Evolutionary conservation across 768 basidiomycete species (phyloP).

Genomic region (Boletus sp.): DNA sequence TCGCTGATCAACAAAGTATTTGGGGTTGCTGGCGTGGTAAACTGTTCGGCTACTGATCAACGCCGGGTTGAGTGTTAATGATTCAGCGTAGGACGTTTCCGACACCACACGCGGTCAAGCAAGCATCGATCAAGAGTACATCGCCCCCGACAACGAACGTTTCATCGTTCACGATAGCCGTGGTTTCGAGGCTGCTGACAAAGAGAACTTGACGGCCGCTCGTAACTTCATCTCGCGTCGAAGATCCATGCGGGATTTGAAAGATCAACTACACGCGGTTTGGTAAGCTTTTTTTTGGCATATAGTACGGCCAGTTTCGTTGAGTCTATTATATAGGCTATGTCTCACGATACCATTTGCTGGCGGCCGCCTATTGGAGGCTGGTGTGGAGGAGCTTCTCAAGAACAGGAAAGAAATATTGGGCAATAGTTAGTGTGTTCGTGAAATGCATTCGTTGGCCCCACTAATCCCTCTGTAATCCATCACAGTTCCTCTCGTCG

Average conservation of each 20-base stretch:
- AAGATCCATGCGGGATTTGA: not conserved
- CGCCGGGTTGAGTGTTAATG: not conserved
- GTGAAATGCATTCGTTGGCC: not conserved
- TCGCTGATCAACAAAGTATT: slow-evolving; percentile 5
- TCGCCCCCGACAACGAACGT: not conserved
- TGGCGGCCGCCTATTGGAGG: not conserved
- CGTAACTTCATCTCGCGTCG: not conserved
- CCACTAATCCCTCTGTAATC: not conserved
- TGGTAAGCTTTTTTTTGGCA: not conserved
- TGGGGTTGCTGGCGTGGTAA: slow-evolving; percentile 2
- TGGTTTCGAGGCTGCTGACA: slow-evolving; percentile 6
- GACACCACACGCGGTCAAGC: not conserved
- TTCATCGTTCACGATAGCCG: slow-evolving; percentile 6
- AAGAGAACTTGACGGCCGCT: not conserved
- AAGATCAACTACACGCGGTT: slow-evolving; percentile 5
- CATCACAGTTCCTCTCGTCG: slow-evolving; percentile 2
- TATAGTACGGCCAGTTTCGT: not conserved
- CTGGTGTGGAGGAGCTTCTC: slow-evolving; percentile 3
- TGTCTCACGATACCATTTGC: not conserved
- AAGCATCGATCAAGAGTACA: not conserved
- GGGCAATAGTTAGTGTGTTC: slow-evolving; percentile 5
- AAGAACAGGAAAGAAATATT: not conserved
- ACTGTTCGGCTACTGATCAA: not conserved
- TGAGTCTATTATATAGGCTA: not conserved
- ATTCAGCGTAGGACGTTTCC: not conserved